Conservation (phyloP, 257 asterid genomes). For the Salvia hispanica region DNA sequence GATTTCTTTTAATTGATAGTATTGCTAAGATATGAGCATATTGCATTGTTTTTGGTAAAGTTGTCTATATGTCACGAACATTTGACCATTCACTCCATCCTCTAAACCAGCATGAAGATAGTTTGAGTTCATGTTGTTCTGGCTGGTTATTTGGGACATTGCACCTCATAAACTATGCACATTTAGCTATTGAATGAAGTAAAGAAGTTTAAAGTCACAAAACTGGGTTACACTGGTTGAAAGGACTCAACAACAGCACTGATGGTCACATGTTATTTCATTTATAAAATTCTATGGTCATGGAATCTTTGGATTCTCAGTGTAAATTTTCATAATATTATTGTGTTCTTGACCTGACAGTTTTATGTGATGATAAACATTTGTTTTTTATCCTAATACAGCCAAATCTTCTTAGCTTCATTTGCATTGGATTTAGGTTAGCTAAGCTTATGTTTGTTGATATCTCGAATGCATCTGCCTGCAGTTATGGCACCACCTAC, state of each 20-base stretch:
- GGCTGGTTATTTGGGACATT: neutral
- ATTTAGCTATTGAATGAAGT: neutral
- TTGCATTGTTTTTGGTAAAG: neutral
- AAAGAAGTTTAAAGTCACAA: neutral
- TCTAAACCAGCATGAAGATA: neutral
- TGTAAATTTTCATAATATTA: neutral
- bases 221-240: neutral
- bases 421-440: neutral
- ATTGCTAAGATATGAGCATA: neutral
- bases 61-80: neutral
- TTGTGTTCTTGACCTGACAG: neutral
- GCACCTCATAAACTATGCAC: neutral
- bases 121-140: neutral
- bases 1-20: neutral
- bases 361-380: neutral
- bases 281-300: neutral
- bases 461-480: constrained; percentile 26
- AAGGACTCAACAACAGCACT: neutral
- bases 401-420: neutral
- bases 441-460: constrained; percentile 1
- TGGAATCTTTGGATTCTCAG: constrained; percentile 6
- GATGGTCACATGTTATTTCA: neutral
- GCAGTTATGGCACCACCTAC: constrained; percentile 44
- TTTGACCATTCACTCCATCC: neutral
- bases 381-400: neutral